These are phyloP conservation scores for Apiotrichum gracile DNA, from an alignment of 1,284 basidiomycete genomes.

Conservation along the genomic window DNA sequence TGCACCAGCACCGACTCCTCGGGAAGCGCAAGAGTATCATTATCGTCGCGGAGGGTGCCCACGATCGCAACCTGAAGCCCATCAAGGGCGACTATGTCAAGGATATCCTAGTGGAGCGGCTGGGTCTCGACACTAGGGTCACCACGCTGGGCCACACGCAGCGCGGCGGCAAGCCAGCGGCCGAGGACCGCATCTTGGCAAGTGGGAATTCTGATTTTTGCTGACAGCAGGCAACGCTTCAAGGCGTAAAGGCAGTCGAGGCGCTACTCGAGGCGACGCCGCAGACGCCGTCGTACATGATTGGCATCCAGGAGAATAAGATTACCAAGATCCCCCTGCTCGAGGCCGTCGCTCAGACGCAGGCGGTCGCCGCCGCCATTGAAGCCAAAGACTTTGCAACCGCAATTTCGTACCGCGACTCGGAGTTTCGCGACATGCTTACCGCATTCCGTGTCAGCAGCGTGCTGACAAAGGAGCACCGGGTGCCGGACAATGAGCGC, in stretches of 20 bases:
- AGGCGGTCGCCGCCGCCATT: slow-evolving; percentile 77
- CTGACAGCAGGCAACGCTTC: slow-evolving; percentile 69
- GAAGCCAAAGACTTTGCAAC: slow-evolving; percentile 74
- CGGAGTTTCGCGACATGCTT: slow-evolving; percentile 83
- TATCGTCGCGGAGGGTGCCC: slow-evolving; percentile 93
- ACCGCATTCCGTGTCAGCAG: slow-evolving; percentile 76
- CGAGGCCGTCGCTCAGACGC: slow-evolving; percentile 87
- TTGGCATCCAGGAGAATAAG: slow-evolving; percentile 92
- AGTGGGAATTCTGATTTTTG: slow-evolving; percentile 16
- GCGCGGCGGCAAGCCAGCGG: slow-evolving; percentile 86
- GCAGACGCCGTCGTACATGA: slow-evolving; percentile 92
- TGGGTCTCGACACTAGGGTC: slow-evolving; percentile 90
- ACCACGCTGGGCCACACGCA: slow-evolving; percentile 99
- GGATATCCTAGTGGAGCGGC: slow-evolving; percentile 73
- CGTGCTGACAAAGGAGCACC: slow-evolving; percentile 56
- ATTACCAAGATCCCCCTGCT: slow-evolving; percentile 85
- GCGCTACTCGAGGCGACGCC: slow-evolving; percentile 81
- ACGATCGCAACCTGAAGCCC: slow-evolving; percentile 78
- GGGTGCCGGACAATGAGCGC: slow-evolving; percentile 62
- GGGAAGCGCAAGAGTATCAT: slow-evolving; percentile 98
- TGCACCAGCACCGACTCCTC: slow-evolving; percentile 79
- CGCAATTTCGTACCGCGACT: slow-evolving; percentile 82
- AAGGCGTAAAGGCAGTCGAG: slow-evolving; percentile 89
- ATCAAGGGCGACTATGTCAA: slow-evolving; percentile 89
- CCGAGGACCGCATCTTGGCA: slow-evolving; percentile 85